phyloP scores from a whole-genome alignment of 78 protist genomes.

The Guillardia theta region DNA sequence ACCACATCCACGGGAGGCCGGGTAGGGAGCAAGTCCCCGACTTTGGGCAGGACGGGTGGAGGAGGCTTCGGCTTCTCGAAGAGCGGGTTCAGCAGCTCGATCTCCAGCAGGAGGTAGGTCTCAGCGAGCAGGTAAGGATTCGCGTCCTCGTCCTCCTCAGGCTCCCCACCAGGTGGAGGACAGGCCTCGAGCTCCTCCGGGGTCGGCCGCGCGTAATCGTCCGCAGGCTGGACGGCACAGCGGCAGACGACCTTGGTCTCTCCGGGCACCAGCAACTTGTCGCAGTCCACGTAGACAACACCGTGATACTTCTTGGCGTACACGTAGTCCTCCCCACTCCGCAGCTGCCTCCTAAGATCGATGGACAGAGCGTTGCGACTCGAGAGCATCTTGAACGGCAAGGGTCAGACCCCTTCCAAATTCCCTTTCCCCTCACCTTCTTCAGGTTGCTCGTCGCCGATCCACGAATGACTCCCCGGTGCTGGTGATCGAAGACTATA shows the following conservation, averaged over 20 bases:
- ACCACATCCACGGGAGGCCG: neutral
- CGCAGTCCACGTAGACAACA: neutral
- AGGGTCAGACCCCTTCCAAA: too few species aligned
- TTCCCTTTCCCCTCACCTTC: too few species aligned
- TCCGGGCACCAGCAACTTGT: neutral
- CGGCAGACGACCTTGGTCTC: neutral
- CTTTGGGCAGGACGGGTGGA: neutral
- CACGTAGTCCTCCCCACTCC: neutral
- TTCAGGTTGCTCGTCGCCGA: too few species aligned
- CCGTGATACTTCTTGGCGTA: conserved; percentile 12
- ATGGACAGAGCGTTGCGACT: neutral
- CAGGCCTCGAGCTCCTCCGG: neutral
- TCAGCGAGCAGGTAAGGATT: neutral
- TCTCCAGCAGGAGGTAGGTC: neutral
- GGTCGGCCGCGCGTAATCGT: neutral
- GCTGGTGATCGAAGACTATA: neutral
- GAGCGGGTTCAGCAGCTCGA: neutral
- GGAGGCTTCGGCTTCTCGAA: neutral
- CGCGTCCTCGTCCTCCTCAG: conserved; percentile 19
- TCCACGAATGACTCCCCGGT: too few species aligned
- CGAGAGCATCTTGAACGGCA: too few species aligned
- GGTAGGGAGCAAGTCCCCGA: neutral
- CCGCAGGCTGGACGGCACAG: neutral
- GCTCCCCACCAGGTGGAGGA: neutral
- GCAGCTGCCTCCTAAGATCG: neutral